These are phyloP conservation scores for Acer campestre DNA, from an alignment of 345 rosid species.

Conservation along the genomic window DNA sequence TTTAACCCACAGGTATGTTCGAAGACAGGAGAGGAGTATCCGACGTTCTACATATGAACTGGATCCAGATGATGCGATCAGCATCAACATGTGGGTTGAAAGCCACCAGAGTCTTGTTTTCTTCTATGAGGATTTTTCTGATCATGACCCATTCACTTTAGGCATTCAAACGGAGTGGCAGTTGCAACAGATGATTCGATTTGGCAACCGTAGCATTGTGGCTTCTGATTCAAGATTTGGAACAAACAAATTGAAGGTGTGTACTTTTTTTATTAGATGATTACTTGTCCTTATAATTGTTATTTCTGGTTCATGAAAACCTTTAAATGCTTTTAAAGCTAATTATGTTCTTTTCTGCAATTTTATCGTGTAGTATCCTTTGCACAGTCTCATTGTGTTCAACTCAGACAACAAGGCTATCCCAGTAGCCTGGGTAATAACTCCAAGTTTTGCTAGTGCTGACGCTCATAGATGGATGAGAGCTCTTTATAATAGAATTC, in stretches of 20 bases:
- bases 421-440: slow-evolving; percentile 95
- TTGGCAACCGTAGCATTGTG: slow-evolving; percentile 81
- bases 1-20: slow-evolving; percentile 86
- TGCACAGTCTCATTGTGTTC: slow-evolving; percentile 85
- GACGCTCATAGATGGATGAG: slow-evolving; percentile 89
- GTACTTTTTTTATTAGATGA: slow-evolving; percentile 25
- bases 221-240: slow-evolving; percentile 95
- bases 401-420: slow-evolving; percentile 91
- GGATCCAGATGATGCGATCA: slow-evolving; percentile 76
- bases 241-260: slow-evolving; percentile 87
- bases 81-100: slow-evolving; percentile 86
- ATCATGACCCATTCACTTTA: slow-evolving; percentile 71
- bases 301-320: slow-evolving; percentile 6
- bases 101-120: slow-evolving; percentile 75
- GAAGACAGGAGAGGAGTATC: slow-evolving; percentile 90
- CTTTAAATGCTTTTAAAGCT: slow-evolving; percentile 27
- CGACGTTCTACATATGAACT: slow-evolving; percentile 80
- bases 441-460: slow-evolving; percentile 61
- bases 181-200: slow-evolving; percentile 94
- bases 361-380: slow-evolving; percentile 65
- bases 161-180: slow-evolving; percentile 99
- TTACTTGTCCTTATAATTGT: background rate
- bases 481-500: slow-evolving; percentile 86
- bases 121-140: slow-evolving; percentile 75
- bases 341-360: slow-evolving; percentile 29